Conservation (phyloP, 331 rosid genomes). For the Erythrophleum ivorense region DNA sequence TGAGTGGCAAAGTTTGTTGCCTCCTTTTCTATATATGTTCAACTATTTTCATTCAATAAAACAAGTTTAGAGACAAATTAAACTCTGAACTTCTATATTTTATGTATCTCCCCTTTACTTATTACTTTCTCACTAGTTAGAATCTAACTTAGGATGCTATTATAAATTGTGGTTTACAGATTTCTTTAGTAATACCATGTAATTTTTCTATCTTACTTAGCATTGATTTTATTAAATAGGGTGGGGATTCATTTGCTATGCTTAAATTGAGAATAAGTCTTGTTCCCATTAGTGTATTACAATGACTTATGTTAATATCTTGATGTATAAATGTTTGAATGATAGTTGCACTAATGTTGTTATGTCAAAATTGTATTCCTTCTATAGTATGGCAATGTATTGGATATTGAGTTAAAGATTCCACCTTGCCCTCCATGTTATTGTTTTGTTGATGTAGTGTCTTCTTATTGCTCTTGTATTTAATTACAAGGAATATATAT, state of each 20-base stretch:
- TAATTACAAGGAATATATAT: neutral
- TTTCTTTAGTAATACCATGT: slow-evolving; percentile 11
- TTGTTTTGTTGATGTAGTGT: slow-evolving; percentile 91
- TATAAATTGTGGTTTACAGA: neutral
- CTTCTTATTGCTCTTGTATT: neutral
- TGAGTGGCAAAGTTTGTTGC: no score
- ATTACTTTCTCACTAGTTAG: neutral
- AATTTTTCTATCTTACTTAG: neutral
- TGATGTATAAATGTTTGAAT: neutral
- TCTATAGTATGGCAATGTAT: slow-evolving; percentile 90
- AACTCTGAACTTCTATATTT: no score
- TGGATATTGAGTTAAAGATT: slow-evolving; percentile 92
- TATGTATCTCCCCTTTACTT: neutral
- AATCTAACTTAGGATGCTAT: neutral
- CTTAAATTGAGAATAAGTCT: slow-evolving; percentile 3
- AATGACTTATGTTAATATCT: neutral
- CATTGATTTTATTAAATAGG: neutral
- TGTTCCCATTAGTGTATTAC: neutral
- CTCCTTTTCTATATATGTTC: no score
- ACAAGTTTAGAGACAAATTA: no score
- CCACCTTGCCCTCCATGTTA: slow-evolving; percentile 98
- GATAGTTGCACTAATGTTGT: slow-evolving; percentile 17
- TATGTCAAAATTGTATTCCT: slow-evolving; percentile 28
- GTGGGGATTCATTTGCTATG: slow-evolving; percentile 14
- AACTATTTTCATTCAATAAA: no score